phyloP scores from a whole-genome alignment of 2,329 filamentous ascomycete genomes.

The Claviceps sp. region DNA sequence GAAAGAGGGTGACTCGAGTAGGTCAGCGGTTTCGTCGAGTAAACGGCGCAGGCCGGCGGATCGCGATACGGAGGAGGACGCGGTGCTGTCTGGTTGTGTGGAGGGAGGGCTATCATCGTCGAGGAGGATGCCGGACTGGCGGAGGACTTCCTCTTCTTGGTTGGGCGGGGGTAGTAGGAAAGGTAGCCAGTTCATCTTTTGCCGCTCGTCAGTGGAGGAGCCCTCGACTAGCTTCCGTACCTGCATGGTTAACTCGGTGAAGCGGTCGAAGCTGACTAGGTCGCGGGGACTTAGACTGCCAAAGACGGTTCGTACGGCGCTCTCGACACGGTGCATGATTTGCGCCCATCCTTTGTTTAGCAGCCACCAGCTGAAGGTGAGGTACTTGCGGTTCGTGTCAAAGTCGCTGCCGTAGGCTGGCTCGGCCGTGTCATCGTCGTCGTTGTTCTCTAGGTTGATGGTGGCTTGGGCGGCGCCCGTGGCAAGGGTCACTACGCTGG shows the following conservation, averaged over 20 bases:
- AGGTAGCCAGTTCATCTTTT: slow-evolving; percentile 56
- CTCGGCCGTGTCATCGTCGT: slow-evolving; percentile 56
- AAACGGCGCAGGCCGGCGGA: slow-evolving; percentile 59
- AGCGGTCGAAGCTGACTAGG: slow-evolving; percentile 65
- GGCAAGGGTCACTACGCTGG: slow-evolving; percentile 83
- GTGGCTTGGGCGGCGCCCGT: slow-evolving; percentile 58
- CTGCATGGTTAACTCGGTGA: slow-evolving; percentile 69
- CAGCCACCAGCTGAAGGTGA: slow-evolving; percentile 97
- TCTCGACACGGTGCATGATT: slow-evolving; percentile 66
- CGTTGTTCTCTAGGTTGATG: slow-evolving; percentile 86
- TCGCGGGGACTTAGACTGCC: slow-evolving; percentile 81
- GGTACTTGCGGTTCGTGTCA: slow-evolving; percentile 85
- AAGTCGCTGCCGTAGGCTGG: slow-evolving; percentile 85
- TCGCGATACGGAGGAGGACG: slow-evolving; percentile 29
- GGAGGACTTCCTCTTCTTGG: slow-evolving; percentile 72
- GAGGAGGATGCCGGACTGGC: slow-evolving; percentile 66
- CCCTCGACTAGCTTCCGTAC: slow-evolving; percentile 81
- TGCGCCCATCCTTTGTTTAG: slow-evolving; percentile 81
- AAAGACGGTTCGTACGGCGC: slow-evolving; percentile 81
- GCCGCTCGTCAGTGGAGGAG: slow-evolving; percentile 24
- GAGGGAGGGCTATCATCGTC: slow-evolving; percentile 31
- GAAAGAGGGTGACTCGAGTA: slow-evolving; percentile 89
- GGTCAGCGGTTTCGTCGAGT: slow-evolving; percentile 88
- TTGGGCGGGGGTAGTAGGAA: slow-evolving; percentile 70
- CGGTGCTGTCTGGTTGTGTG: slow-evolving; percentile 13